Evolutionary conservation across 2,329 filamentous ascomycete genomes (phyloP).

Genomic region (Hypocrella siamensis): DNA sequence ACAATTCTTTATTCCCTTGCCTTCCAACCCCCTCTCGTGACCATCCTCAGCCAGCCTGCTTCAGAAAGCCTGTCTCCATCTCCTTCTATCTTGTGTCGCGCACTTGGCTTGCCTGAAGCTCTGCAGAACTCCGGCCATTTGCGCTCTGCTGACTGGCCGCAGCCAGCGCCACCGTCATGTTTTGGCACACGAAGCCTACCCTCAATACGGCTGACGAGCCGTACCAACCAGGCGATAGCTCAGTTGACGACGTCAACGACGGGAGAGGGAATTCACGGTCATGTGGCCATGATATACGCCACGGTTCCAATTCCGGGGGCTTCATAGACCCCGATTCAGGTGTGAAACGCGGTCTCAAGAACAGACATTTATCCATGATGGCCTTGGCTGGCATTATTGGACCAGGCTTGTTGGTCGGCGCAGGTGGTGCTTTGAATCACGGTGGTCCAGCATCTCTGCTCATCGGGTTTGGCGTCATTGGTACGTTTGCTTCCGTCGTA

Average conservation of each 20-base stretch:
- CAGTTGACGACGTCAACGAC: constrained; percentile 6
- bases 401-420: constrained; percentile 56
- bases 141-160: too few species aligned
- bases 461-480: constrained; percentile 59
- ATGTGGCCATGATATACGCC: constrained; percentile 4
- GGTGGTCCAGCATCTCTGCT: constrained; percentile 58
- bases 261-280: constrained; percentile 6
- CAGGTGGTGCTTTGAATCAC: constrained; percentile 50
- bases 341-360: constrained; percentile 55
- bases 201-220: constrained; percentile 1
- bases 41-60: too few species aligned
- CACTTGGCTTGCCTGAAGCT: too few species aligned
- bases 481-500: constrained; percentile 6
- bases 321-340: constrained; percentile 44
- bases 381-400: constrained; percentile 48
- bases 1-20: too few species aligned
- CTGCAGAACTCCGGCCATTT: too few species aligned
- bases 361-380: constrained; percentile 52
- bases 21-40: too few species aligned
- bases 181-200: not conserved
- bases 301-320: constrained; percentile 18
- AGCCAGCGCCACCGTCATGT: constrained; percentile 2
- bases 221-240: constrained; percentile 5
- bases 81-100: too few species aligned
- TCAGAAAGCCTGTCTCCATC: too few species aligned